Evolutionary conservation across 306 rosid species (phyloP).

Genomic region (Rosa persica): DNA sequence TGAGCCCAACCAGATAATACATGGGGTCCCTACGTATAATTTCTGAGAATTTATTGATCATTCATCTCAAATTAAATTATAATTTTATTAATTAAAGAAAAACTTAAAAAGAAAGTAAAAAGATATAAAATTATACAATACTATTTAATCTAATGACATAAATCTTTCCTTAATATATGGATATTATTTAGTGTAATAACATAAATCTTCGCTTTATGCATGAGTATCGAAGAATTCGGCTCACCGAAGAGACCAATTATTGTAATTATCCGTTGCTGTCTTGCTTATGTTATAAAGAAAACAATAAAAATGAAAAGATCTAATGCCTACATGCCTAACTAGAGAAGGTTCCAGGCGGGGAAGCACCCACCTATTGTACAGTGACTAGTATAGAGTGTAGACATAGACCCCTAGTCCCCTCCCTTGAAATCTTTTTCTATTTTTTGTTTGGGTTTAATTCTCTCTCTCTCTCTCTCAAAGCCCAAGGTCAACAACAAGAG

Average conservation of each 20-base stretch:
- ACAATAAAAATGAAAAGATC: neutral
- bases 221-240: too few relatives aligned
- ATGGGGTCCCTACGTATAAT: slow-evolving; percentile 44
- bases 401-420: neutral
- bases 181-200: too few relatives aligned
- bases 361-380: slow-evolving; percentile 18
- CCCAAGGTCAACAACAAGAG: slow-evolving; percentile 43
- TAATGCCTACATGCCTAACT: slow-evolving; percentile 6
- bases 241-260: too few relatives aligned
- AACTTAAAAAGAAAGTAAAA: neutral
- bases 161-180: too few relatives aligned
- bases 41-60: slow-evolving; percentile 18
- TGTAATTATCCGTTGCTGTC: too few relatives aligned
- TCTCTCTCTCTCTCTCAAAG: slow-evolving; percentile 1
- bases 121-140: neutral
- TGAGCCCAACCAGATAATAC: slow-evolving; percentile 54
- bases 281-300: too few relatives aligned
- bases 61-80: neutral
- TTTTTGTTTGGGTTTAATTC: too few relatives aligned
- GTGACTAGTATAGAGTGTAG: neutral
- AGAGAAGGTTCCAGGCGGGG: slow-evolving; percentile 32
- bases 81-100: neutral
- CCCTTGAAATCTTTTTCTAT: neutral
- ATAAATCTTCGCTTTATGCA: too few relatives aligned
- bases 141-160: too few relatives aligned